phyloP scores from a whole-genome alignment of 352 stramenopile species.

The Peronospora belbahrii region DNA sequence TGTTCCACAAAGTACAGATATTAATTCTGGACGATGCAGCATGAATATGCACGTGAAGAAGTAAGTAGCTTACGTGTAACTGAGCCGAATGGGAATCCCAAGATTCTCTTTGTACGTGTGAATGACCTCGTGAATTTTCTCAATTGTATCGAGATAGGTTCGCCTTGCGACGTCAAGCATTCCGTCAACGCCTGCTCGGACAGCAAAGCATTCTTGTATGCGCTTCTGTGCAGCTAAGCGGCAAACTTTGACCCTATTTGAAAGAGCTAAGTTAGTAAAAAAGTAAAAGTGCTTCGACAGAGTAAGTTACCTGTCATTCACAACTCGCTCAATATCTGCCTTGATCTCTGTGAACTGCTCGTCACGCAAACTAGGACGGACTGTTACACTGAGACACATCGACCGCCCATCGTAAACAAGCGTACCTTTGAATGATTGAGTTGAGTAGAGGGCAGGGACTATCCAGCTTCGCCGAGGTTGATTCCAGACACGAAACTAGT shows the following conservation, averaged over 20 bases:
- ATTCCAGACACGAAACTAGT: slow-evolving; percentile 44
- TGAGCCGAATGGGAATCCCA: slow-evolving; percentile 54
- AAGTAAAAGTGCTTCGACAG: not conserved
- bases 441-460: slow-evolving; percentile 38
- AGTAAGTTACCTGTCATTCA: slow-evolving; percentile 55
- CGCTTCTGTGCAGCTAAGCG: slow-evolving; percentile 67
- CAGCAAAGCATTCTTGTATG: slow-evolving; percentile 81
- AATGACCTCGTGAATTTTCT: slow-evolving; percentile 72
- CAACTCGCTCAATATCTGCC: slow-evolving; percentile 58
- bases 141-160: slow-evolving; percentile 77
- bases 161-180: slow-evolving; percentile 79
- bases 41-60: not conserved
- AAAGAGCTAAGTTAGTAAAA: not conserved
- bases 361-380: slow-evolving; percentile 33
- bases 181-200: slow-evolving; percentile 70
- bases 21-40: not conserved
- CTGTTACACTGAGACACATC: slow-evolving; percentile 7
- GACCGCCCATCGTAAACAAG: not conserved
- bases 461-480: slow-evolving; percentile 23
- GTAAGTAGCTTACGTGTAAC: slow-evolving; percentile 58
- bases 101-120: slow-evolving; percentile 70
- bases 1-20: not conserved
- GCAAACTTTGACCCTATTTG: slow-evolving; percentile 48
- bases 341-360: slow-evolving; percentile 47
- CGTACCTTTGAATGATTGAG: slow-evolving; percentile 59